Conservation (phyloP, 2,329 filamentous ascomycete species). For the Diaporthe sp. region DNA sequence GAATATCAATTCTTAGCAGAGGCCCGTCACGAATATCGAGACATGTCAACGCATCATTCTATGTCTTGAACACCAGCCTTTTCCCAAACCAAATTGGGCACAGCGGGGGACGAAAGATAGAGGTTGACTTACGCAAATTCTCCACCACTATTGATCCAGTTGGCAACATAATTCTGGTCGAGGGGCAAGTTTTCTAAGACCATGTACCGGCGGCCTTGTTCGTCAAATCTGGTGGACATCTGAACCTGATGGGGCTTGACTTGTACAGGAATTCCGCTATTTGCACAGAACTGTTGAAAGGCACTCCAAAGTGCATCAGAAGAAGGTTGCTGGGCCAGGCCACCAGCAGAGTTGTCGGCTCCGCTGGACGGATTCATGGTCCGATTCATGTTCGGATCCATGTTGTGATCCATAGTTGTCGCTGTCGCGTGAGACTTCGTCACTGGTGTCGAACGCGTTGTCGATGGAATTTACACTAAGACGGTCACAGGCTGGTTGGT, state of each 20-base stretch:
- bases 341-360: neutral
- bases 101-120: no score
- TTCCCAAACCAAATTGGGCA: no score
- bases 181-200: neutral
- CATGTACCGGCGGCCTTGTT: neutral
- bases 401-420: neutral
- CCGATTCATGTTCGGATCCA: neutral
- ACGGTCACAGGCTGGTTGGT: no score
- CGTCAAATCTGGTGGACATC: neutral
- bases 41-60: no score
- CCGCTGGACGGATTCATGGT: no score
- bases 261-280: neutral
- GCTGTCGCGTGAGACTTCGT: neutral
- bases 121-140: constrained; percentile 25
- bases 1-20: neutral
- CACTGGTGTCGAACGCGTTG: neutral
- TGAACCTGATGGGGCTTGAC: constrained; percentile 8
- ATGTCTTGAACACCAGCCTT: no score
- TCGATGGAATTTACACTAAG: neutral
- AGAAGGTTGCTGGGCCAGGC: neutral
- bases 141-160: neutral
- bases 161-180: constrained; percentile 13
- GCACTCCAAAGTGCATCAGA: neutral
- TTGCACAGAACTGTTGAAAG: neutral
- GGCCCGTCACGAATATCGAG: neutral